Conservation (phyloP, 2,329 filamentous ascomycete genomes). For the Phaeosphaeria sp. region DNA sequence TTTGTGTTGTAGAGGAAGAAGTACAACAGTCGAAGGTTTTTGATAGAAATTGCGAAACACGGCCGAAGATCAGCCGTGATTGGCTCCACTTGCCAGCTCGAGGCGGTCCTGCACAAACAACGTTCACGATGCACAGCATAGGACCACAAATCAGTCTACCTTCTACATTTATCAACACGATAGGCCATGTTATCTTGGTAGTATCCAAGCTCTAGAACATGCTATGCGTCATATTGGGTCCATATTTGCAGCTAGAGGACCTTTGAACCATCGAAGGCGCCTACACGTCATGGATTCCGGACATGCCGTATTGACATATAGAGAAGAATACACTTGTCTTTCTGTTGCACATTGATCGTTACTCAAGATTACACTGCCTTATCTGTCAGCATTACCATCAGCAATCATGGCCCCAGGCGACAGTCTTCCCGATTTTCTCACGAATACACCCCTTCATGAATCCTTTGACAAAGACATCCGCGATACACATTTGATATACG, state of each 20-base stretch:
- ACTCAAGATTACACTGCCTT: background rate
- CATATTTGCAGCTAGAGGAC: background rate
- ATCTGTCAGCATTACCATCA: background rate
- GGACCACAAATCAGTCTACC: too few relatives aligned
- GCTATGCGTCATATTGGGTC: background rate
- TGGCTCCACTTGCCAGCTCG: background rate
- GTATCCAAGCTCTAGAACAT: background rate
- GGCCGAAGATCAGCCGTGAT: background rate
- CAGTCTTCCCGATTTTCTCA: slow-evolving; percentile 30
- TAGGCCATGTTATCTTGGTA: background rate
- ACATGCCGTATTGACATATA: background rate
- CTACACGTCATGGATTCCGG: background rate
- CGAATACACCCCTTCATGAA: slow-evolving; percentile 34
- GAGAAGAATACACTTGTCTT: background rate
- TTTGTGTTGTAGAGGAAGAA: background rate
- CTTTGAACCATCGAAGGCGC: background rate
- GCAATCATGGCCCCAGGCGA: slow-evolving; percentile 30
- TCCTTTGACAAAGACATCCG: slow-evolving; percentile 60
- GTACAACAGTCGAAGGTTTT: slow-evolving; percentile 2
- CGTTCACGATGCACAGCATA: background rate
- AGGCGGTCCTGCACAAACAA: background rate
- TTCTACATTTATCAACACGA: background rate
- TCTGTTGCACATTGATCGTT: background rate
- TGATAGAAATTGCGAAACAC: background rate
- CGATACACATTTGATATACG: slow-evolving; percentile 63